Evolutionary conservation across 1,284 basidiomycete species (phyloP).

Genomic region (Boletus sp.): DNA sequence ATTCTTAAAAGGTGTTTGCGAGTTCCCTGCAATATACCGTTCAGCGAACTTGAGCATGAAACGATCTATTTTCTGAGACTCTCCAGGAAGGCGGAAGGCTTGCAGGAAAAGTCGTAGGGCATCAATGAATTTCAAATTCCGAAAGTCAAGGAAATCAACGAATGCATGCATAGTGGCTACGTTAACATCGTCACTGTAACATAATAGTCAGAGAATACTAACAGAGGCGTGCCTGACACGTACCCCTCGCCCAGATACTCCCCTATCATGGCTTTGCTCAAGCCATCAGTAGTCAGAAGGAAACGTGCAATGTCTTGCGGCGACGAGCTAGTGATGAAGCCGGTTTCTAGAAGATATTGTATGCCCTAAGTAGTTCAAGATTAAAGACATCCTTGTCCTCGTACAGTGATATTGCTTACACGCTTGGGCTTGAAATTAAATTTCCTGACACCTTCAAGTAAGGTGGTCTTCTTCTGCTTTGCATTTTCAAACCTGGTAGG

Average conservation of each 20-base stretch:
- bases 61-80: conserved; percentile 98
- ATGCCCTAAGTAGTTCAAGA: conserved; percentile 64
- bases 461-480: conserved; percentile 95
- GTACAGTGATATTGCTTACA: conserved; percentile 45
- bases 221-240: conserved; percentile 34
- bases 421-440: conserved; percentile 99
- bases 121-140: conserved; percentile 80
- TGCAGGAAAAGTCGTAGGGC: conserved; percentile 89
- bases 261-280: conserved; percentile 96
- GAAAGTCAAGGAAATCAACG: conserved; percentile 89
- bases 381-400: not conserved
- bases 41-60: conserved; percentile 99
- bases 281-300: conserved; percentile 87
- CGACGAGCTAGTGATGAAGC: conserved; percentile 80
- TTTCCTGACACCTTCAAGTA: conserved; percentile 95
- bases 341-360: conserved; percentile 86
- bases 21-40: conserved; percentile 88
- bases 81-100: conserved; percentile 93
- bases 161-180: conserved; percentile 96
- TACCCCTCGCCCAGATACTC: conserved; percentile 98
- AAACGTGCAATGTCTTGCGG: conserved; percentile 89
- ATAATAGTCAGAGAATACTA: conserved; percentile 16
- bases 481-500: conserved; percentile 94
- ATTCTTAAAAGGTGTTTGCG: conserved; percentile 81
- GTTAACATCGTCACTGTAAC: conserved; percentile 77